These are phyloP conservation scores for Botrytis aclada DNA, from an alignment of 2,329 filamentous ascomycete genomes.

Conservation along the genomic window DNA sequence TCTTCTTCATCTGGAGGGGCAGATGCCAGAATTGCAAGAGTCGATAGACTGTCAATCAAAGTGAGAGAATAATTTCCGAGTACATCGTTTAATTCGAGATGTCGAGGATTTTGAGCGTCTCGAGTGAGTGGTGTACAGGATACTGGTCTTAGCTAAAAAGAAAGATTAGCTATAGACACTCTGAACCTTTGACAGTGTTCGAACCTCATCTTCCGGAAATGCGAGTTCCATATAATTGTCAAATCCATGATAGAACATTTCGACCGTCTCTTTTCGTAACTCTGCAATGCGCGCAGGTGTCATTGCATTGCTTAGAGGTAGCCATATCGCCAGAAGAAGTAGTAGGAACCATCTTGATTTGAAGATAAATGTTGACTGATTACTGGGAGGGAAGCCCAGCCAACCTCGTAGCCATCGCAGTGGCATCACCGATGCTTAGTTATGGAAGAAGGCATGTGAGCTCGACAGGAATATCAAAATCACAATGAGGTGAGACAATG, in stretches of 20 bases:
- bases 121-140: slow-evolving; percentile 81
- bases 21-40: slow-evolving; percentile 86
- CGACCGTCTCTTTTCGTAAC: slow-evolving; percentile 58
- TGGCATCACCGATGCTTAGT: slow-evolving; percentile 38
- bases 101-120: slow-evolving; percentile 72
- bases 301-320: slow-evolving; percentile 44
- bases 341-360: slow-evolving; percentile 32
- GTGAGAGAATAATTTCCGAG: slow-evolving; percentile 96
- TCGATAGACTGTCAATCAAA: slow-evolving; percentile 90
- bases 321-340: slow-evolving; percentile 29
- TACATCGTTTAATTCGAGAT: slow-evolving; percentile 90
- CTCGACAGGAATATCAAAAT: slow-evolving; percentile 21
- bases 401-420: slow-evolving; percentile 34
- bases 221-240: slow-evolving; percentile 92
- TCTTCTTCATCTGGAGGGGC: slow-evolving; percentile 55
- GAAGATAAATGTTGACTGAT: slow-evolving; percentile 23
- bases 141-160: slow-evolving; percentile 69
- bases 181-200: slow-evolving; percentile 10
- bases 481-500: not conserved
- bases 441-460: slow-evolving; percentile 38
- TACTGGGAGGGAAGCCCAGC: slow-evolving; percentile 22
- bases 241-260: slow-evolving; percentile 96
- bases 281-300: slow-evolving; percentile 52
- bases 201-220: slow-evolving; percentile 89
- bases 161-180: slow-evolving; percentile 1